Evolutionary conservation across 2,329 filamentous ascomycete species (phyloP).

Genomic region (Ophiostoma angusticollis): DNA sequence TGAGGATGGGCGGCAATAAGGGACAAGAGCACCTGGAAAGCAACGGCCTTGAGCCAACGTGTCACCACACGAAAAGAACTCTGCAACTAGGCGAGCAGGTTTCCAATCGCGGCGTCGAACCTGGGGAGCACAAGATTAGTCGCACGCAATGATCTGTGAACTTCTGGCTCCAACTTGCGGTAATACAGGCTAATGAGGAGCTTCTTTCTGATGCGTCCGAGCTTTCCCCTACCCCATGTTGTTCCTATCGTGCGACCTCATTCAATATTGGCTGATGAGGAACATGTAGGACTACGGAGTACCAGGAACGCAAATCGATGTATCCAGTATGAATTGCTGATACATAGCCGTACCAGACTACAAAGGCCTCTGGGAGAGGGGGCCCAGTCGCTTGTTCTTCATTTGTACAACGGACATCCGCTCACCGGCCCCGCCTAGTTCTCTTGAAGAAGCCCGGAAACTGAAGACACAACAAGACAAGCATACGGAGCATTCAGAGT

Average conservation of each 20-base stretch:
- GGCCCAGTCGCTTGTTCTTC: background rate
- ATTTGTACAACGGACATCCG: constrained; percentile 4
- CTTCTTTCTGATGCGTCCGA: no score
- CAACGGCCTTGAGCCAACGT: background rate
- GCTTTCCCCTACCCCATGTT: background rate
- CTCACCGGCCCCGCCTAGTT: background rate
- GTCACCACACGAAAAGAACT: constrained; percentile 5
- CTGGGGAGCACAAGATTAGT: background rate
- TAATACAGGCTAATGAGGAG: no score
- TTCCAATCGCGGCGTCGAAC: background rate
- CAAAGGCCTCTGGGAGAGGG: background rate
- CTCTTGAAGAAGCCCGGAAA: background rate
- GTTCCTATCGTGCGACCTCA: constrained; percentile 3
- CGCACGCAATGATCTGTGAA: no score
- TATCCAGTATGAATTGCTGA: no score
- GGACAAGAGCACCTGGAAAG: background rate
- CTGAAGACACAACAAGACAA: no score
- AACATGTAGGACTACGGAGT: background rate
- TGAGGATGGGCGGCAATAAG: no score
- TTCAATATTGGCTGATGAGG: constrained; percentile 4
- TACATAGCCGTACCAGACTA: constrained; percentile 6
- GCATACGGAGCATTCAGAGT: no score
- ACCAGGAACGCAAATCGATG: no score
- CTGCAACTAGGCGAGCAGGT: constrained; percentile 2
- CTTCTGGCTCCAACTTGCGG: no score